Evolutionary conservation across 495 filamentous ascomycete genomes (phyloP), one percentile per base, ranked within the genome.

Genomic region (Trichocladium antarcticum): DNA sequence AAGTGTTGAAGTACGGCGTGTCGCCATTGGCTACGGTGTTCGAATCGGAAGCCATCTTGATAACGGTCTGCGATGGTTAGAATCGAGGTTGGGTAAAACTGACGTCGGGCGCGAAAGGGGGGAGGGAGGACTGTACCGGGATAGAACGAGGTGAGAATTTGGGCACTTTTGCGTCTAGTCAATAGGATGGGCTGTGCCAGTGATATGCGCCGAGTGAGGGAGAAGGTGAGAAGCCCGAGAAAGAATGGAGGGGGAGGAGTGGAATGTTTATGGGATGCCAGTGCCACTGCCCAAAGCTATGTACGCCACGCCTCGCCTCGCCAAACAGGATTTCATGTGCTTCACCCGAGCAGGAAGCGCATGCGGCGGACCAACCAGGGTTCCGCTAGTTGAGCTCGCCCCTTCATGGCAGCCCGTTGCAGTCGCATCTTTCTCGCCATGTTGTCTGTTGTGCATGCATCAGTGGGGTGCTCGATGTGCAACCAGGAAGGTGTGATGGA

Each of bases 11-110:
- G 36, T 56, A 53, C 19, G 59, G 47, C 37, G 56, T 53, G 34
- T 63, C 60, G 31, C 62, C 62, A 40, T 65, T 63, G 51, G 57
- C 55, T 31, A 56, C 53, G 27, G 42, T 47, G 8, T 58, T 54
- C 12, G 45, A 9, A 14, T 49, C 31, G 29, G 45, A 21, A 32
- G 56, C 40, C 59, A 62, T 64, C 42, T 51, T 58, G 35, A n/a
- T n/a, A n/a, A n/a, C n/a, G n/a, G n/a, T n/a, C n/a, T n/a, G n/a
- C n/a, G n/a, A n/a, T n/a, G n/a, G n/a, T n/a, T n/a, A n/a, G n/a
- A n/a, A n/a, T n/a, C n/a, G n/a, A n/a, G n/a, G n/a, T n/a, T n/a
- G n/a, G n/a, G n/a, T n/a, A n/a, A n/a, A n/a, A n/a, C n/a, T n/a
- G n/a, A n/a, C n/a, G n/a, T n/a, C n/a, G n/a, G n/a, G n/a, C n/a